Conservation (phyloP, 305 asterid species). For the Solanum hybrid region DNA sequence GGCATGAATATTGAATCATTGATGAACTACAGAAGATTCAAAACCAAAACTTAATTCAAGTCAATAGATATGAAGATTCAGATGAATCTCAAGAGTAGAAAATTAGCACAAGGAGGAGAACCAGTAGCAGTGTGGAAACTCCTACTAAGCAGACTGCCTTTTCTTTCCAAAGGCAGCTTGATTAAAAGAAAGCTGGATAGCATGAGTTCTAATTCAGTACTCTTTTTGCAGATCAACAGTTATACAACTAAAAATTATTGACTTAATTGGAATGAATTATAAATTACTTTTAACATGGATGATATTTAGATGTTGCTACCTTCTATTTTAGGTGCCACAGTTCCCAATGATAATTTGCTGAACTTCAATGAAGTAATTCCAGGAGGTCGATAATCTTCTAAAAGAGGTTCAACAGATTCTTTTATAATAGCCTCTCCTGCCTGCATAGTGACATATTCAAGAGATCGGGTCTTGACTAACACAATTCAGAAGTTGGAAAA, state of each 20-base stretch:
- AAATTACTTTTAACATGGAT: not conserved
- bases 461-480: not conserved
- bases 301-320: slow-evolving; percentile 28
- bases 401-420: slow-evolving; percentile 88
- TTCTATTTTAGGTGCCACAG: slow-evolving; percentile 98
- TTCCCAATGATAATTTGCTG: slow-evolving; percentile 88
- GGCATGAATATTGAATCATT: not conserved
- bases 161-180: not conserved
- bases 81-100: not conserved
- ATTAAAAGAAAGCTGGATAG: not conserved
- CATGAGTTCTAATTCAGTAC: not conserved
- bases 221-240: not conserved
- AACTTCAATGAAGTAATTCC: slow-evolving; percentile 87
- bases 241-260: not conserved
- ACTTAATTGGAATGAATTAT: not conserved
- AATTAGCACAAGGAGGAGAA: not conserved
- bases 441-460: slow-evolving; percentile 29
- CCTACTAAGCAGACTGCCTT: not conserved
- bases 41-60: not conserved
- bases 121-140: not conserved
- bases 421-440: slow-evolving; percentile 90
- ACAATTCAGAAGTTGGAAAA: not conserved
- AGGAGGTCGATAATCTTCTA: slow-evolving; percentile 88
- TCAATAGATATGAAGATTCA: not conserved
- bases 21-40: not conserved